Base-by-base conservation (phyloP, 225 moss, liverwort and hornwort species). In the Antitrichia curtipendula region DNA sequence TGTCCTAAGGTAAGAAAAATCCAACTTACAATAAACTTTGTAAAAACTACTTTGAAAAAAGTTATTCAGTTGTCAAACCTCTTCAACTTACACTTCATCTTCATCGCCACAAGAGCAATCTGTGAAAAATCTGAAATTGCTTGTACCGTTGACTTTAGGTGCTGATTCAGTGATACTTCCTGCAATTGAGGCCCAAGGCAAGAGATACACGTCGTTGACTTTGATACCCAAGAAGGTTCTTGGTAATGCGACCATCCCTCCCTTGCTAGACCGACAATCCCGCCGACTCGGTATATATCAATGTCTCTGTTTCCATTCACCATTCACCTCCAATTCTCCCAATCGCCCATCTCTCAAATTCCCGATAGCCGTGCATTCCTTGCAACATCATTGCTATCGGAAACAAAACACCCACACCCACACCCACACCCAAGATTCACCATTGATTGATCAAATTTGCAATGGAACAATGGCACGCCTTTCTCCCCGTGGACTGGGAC, bases 401-500 rank as follows among this genome's bases (percentile, higher is more conserved):
- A 11, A 27, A 18, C 40, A 18, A 53, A 78, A 29, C 40, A 58
- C 78, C 12, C 11, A 27, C 57, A 77, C 49, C 11, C 10, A 25
- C 56, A 76, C 52, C 13, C 52, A 53, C 36, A 52, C 24, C 4
- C 40, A 17, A 41, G 58, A 29, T 78, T 41, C 78, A 8, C 17
- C 58, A 28, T 12, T 57, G 47, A 6, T 50, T 49, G 78, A 18
- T 29, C 19, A 32, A 38, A 21, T 61, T 60, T 31, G 52, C 75
- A 32, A 92, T 87, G 92, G 89, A 36, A 43, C 6, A 36, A n/a
- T 76, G 62, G 92, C 86, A 83, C 72, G 59, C 59, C 60, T 60
- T 91, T 27, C 89, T 92, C 27, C 92, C 91, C 43, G 77, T 92
- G 88, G 84, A 78, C n/a, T 84, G 92, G 91, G 84, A 91, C 18